Percentiles rank a stretch among this genome's conserved stretches.
Evolutionary conservation across 2,329 filamentous ascomycete genomes (phyloP).

Genomic region (Sclerotiophoma versabilis): DNA sequence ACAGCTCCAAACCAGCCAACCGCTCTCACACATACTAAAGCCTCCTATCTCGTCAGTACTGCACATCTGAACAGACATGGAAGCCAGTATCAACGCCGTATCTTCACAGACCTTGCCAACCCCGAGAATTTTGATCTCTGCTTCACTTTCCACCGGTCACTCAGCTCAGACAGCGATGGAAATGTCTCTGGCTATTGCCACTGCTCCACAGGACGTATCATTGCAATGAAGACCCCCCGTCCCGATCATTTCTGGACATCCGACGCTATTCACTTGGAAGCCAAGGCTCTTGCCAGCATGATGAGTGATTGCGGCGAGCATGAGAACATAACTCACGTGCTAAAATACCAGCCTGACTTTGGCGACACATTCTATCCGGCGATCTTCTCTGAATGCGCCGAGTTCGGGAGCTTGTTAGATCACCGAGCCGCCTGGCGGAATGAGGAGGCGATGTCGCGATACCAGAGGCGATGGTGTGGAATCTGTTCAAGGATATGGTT

Average conservation of each 20-base stretch:
- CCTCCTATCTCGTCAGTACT: background rate
- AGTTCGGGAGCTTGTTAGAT: background rate
- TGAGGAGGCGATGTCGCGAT: slow-evolving; percentile 3
- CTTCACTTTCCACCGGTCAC: background rate
- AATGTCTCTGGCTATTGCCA: background rate
- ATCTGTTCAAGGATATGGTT: slow-evolving; percentile 31
- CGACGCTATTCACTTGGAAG: background rate
- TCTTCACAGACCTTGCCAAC: background rate
- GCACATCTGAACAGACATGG: background rate
- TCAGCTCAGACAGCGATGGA: background rate
- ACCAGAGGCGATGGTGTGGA: slow-evolving; percentile 36
- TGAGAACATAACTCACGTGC: slow-evolving; percentile 3
- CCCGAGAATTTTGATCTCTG: background rate
- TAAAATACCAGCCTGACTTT: background rate
- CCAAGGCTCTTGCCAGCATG: background rate
- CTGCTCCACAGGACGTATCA: background rate
- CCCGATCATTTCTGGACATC: background rate
- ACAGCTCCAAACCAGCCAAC: background rate
- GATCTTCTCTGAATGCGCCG: background rate
- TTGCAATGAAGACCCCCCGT: slow-evolving; percentile 2
- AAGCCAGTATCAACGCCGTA: background rate
- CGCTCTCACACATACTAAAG: background rate
- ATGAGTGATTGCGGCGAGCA: background rate
- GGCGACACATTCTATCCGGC: background rate
- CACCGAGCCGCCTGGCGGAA: slow-evolving; percentile 12